Evolutionary conservation across 1,284 basidiomycete genomes (phyloP).

Genomic region (Rhizoctonia solani): DNA sequence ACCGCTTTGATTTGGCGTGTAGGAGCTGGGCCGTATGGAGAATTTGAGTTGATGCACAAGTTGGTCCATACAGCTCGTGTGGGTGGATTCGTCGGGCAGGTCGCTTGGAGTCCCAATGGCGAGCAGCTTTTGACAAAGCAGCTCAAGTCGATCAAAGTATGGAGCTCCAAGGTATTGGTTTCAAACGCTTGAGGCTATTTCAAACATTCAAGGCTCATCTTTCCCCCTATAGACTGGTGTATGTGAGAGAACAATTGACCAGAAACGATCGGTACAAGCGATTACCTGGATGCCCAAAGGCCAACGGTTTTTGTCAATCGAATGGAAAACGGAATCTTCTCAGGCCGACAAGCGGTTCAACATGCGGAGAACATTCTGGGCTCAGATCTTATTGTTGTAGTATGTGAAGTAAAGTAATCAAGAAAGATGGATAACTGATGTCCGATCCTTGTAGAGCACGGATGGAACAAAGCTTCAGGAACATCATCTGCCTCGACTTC

Average conservation of each 20-base stretch:
- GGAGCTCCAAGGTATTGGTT: conserved; percentile 29
- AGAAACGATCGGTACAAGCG: conserved; percentile 62
- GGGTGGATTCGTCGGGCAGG: conserved; percentile 22
- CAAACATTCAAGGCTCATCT: too few relatives aligned
- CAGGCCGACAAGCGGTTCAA: conserved; percentile 4
- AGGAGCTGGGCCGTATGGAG: neutral
- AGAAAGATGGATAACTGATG: neutral
- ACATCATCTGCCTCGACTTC: conserved; percentile 66
- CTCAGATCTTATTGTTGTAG: conserved; percentile 18
- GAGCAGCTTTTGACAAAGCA: conserved; percentile 22
- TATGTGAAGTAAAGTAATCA: neutral
- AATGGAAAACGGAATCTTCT: conserved; percentile 22
- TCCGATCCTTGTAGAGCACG: conserved; percentile 50
- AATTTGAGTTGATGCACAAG: conserved; percentile 6
- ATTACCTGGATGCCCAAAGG: conserved; percentile 73
- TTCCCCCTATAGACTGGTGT: conserved; percentile 73
- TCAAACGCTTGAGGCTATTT: too few relatives aligned
- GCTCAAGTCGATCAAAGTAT: conserved; percentile 6
- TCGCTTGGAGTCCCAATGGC: conserved; percentile 28
- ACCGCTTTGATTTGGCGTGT: conserved; percentile 23
- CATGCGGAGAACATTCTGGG: conserved; percentile 23
- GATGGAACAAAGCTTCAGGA: conserved; percentile 51
- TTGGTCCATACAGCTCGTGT: neutral
- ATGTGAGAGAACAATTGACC: conserved; percentile 70
- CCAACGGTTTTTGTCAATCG: conserved; percentile 49